phyloP scores from a whole-genome alignment of 305 asterid species.

The Fraxinus xanthoxyloides region DNA sequence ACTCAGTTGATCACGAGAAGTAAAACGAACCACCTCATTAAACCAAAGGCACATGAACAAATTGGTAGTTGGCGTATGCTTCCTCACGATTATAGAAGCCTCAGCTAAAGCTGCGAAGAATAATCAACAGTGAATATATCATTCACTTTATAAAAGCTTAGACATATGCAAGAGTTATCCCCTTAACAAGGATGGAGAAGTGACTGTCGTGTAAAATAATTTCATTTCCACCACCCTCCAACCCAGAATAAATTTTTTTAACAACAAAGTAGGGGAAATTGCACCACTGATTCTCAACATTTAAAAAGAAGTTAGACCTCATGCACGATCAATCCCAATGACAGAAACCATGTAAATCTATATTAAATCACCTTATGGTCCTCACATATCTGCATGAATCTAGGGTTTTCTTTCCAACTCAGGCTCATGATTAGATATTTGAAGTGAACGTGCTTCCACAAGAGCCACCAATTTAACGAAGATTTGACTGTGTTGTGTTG shows the following conservation, averaged over 20 bases:
- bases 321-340: background rate
- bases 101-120: constrained; percentile 77
- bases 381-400: background rate
- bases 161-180: background rate
- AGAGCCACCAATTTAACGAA: background rate
- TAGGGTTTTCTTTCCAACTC: background rate
- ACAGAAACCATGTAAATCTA: background rate
- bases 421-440: background rate
- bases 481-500: background rate
- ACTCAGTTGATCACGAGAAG: constrained; percentile 95
- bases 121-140: constrained; percentile 7
- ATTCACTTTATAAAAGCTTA: background rate
- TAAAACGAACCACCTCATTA: constrained; percentile 87
- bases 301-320: background rate
- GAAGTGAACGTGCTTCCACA: background rate
- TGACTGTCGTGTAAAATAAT: background rate
- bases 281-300: background rate
- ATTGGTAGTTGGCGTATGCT: constrained; percentile 69
- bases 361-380: background rate
- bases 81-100: constrained; percentile 92
- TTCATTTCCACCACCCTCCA: background rate
- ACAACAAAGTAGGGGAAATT: background rate
- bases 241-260: background rate
- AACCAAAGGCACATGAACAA: constrained; percentile 91
- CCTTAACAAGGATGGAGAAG: background rate